Percentiles rank a stretch among this genome's conserved stretches.
Conservation (phyloP, 1,284 basidiomycete genomes). For the Chiua sp. region DNA sequence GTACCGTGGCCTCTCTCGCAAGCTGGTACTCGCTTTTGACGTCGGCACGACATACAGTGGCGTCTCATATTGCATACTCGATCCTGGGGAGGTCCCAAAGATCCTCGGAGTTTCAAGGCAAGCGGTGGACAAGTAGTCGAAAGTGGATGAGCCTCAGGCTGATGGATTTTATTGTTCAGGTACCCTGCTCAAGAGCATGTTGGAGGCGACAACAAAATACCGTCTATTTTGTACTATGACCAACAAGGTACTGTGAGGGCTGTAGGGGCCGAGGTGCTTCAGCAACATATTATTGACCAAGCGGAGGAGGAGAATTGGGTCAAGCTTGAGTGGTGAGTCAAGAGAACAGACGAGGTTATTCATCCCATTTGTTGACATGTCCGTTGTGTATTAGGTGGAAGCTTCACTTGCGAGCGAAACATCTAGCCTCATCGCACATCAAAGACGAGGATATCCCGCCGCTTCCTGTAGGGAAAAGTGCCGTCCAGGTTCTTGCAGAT, state of each 20-base stretch:
- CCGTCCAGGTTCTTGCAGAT: slow-evolving; percentile 55
- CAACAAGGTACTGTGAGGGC: slow-evolving; percentile 36
- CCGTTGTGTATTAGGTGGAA: too few species aligned
- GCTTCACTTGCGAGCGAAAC: slow-evolving; percentile 51
- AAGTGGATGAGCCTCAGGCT: too few species aligned
- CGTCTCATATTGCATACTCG: slow-evolving; percentile 49
- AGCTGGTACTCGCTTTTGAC: slow-evolving; percentile 53
- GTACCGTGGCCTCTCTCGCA: slow-evolving; percentile 40
- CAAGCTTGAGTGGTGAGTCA: background rate
- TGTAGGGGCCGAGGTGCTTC: background rate
- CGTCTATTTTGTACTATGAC: slow-evolving; percentile 58
- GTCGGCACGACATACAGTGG: slow-evolving; percentile 50
- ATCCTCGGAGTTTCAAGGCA: slow-evolving; percentile 50
- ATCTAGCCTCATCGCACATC: slow-evolving; percentile 22
- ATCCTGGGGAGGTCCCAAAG: slow-evolving; percentile 50
- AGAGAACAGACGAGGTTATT: too few species aligned
- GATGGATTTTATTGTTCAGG: too few species aligned
- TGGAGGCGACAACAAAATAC: slow-evolving; percentile 53
- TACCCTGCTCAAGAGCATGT: slow-evolving; percentile 45
- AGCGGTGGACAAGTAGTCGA: too few species aligned
- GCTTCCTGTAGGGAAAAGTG: slow-evolving; percentile 50
- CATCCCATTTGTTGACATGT: too few species aligned
- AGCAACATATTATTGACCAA: background rate
- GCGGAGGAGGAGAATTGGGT: background rate
- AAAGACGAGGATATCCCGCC: slow-evolving; percentile 41